Evolutionary conservation across 2,329 filamentous ascomycete species (phyloP).

Genomic region (Colletotrichum chlorophyti): DNA sequence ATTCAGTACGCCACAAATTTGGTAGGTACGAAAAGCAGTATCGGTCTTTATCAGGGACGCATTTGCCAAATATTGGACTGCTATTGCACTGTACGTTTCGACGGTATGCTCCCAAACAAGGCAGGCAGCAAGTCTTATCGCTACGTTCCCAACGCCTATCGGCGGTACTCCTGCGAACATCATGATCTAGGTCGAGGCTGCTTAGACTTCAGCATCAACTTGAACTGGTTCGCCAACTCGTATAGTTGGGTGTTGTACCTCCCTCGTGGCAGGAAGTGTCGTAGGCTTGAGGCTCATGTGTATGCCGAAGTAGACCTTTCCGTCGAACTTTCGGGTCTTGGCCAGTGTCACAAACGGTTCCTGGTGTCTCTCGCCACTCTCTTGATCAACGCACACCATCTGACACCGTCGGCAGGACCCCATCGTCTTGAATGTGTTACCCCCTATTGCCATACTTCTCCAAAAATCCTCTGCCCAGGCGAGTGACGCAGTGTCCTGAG

Average conservation of each 20-base stretch:
- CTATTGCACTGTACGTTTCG: too few relatives aligned
- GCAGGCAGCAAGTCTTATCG: too few relatives aligned
- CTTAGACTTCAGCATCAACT: conserved; percentile 29
- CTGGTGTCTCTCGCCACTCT: conserved; percentile 76
- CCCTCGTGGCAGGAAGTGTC: conserved; percentile 29
- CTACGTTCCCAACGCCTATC: too few relatives aligned
- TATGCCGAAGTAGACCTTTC: conserved; percentile 88
- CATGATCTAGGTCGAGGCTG: not conserved
- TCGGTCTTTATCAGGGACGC: too few relatives aligned
- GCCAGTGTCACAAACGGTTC: conserved; percentile 90
- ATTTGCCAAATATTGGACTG: too few relatives aligned
- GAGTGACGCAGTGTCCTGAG: conserved; percentile 47
- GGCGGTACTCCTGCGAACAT: not conserved
- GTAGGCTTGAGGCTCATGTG: conserved; percentile 67
- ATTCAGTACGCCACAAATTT: too few relatives aligned
- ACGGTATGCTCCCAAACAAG: too few relatives aligned
- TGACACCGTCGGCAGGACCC: conserved; percentile 89
- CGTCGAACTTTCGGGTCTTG: conserved; percentile 83
- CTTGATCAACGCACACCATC: conserved; percentile 94
- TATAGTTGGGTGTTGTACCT: conserved; percentile 47
- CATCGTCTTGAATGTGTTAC: conserved; percentile 71
- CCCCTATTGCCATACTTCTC: conserved; percentile 71
- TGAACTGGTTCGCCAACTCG: conserved; percentile 54
- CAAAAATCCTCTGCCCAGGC: conserved; percentile 85
- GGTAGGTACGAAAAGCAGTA: too few relatives aligned